Evolutionary conservation across 2,329 filamentous ascomycete species (phyloP).

Genomic region (Botrytis paeoniae): DNA sequence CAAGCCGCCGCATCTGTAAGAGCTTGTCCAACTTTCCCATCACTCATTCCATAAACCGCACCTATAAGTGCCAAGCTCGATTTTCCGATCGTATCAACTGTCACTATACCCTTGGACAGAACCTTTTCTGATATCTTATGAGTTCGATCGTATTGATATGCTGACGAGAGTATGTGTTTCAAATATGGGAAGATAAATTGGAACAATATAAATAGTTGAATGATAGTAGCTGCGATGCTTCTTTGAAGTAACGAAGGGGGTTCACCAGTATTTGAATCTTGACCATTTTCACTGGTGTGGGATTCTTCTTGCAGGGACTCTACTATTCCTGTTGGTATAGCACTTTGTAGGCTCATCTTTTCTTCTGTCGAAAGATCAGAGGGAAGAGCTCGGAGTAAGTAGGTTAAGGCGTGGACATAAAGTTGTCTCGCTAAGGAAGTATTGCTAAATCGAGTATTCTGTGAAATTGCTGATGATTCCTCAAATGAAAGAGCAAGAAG

Average conservation of each 20-base stretch:
- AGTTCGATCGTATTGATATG: slow-evolving; percentile 62
- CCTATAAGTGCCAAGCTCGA: slow-evolving; percentile 51
- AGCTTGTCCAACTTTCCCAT: slow-evolving; percentile 60
- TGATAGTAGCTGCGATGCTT: slow-evolving; percentile 52
- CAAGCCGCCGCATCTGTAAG: slow-evolving; percentile 56
- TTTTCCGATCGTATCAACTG: slow-evolving; percentile 53
- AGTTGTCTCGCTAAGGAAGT: slow-evolving; percentile 55
- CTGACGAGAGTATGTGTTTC: slow-evolving; percentile 50
- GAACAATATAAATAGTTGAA: slow-evolving; percentile 57
- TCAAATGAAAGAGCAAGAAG: slow-evolving; percentile 46
- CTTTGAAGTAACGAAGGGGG: slow-evolving; percentile 55
- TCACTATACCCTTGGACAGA: slow-evolving; percentile 49
- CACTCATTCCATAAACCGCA: slow-evolving; percentile 57
- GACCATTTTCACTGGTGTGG: background rate
- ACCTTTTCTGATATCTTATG: slow-evolving; percentile 62
- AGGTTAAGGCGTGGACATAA: slow-evolving; percentile 62
- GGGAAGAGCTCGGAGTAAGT: slow-evolving; percentile 62
- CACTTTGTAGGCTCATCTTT: slow-evolving; percentile 48
- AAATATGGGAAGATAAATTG: slow-evolving; percentile 62
- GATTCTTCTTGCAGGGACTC: slow-evolving; percentile 25
- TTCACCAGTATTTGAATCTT: slow-evolving; percentile 23
- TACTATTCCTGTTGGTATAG: slow-evolving; percentile 44
- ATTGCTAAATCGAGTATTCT: slow-evolving; percentile 38
- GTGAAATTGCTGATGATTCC: slow-evolving; percentile 42
- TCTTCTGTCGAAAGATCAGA: slow-evolving; percentile 55